Conservation (phyloP, 805 yeast genomes). For the Candida suzukii region DNA sequence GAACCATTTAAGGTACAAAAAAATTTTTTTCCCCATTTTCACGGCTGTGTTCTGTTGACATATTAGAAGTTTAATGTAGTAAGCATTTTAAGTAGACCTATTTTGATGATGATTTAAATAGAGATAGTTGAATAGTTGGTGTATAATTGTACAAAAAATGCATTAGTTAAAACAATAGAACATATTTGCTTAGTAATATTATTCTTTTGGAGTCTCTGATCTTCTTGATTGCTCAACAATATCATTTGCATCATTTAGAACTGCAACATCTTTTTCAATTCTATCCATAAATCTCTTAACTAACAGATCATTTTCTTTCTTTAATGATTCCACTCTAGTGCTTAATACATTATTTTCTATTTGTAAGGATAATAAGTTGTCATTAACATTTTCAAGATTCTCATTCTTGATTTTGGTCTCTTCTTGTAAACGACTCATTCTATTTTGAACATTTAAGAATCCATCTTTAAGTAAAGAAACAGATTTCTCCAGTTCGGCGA, state of each 20-base stretch:
- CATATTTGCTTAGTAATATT: background rate
- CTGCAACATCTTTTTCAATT: slow-evolving; percentile 34
- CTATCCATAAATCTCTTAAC: slow-evolving; percentile 37
- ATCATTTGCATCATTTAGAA: slow-evolving; percentile 34
- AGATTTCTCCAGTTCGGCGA: slow-evolving; percentile 9
- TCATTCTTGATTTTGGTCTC: slow-evolving; percentile 32
- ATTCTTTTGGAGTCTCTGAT: background rate
- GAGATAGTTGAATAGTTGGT: no score
- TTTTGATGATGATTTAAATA: no score
- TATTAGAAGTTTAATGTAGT: no score
- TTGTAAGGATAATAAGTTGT: slow-evolving; percentile 40
- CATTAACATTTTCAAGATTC: slow-evolving; percentile 42
- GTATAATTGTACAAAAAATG: no score
- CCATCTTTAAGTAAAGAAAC: slow-evolving; percentile 16
- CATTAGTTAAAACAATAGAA: no score
- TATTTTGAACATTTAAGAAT: slow-evolving; percentile 14
- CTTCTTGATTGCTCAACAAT: slow-evolving; percentile 12
- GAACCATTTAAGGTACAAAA: no score
- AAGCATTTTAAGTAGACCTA: no score
- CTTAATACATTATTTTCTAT: slow-evolving; percentile 41
- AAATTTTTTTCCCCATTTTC: no score
- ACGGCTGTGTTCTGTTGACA: no score
- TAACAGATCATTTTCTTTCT: slow-evolving; percentile 31
- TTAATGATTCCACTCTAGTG: slow-evolving; percentile 24
- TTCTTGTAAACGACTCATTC: slow-evolving; percentile 16